Base-by-base conservation (phyloP, 805 yeast species). In the Kodamaea sagamina region DNA sequence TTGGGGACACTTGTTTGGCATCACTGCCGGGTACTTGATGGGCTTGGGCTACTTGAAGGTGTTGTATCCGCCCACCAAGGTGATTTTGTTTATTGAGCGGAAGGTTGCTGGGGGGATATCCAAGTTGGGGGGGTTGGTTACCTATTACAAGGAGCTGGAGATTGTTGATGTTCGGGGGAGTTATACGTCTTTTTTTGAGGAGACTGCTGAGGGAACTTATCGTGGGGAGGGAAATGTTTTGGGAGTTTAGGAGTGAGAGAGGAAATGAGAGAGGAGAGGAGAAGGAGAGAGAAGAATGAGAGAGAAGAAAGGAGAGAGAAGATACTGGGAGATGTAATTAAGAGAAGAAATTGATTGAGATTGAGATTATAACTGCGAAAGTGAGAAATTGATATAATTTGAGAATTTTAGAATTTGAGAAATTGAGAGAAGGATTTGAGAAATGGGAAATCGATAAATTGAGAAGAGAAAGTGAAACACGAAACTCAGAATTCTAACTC, bases 1-100 rank as follows among this genome's bases (percentile, higher is more conserved):
- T 51, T 67, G 84, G 51, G 93, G 95, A 24, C 95, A 88, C 59
- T 66, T 79, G 43, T 74, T 84, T 29, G 92, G 86, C 4, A 64
- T 86, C 32, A 47, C 74, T 3, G 71, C 82, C 9, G 97, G 97
- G 7, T 84, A 75, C 59, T 72, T 78, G 5, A 68, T 84, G 54
- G 82, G 75, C 3, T 63, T 65, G 49, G 88, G 82, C 10, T 72
- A 77, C 50, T 67, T 88, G 43, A 71, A 72, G 26, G 64, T 72
- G 38, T 62, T 88, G 46, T 75, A 78, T 36, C 95, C 93, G 10
- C 87, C 89, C 6, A 75, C 84, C 34, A 71, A 78, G 50, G 71
- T 79, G 2, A 75, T 87, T 7, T 75, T 78, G 47, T 79, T 71
- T 63, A 83, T 86, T 42, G 97, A 89, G 64, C 43, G 52, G 10